Base-by-base conservation (phyloP, 1,284 basidiomycete genomes). In the Apiotrichum laibachii region DNA sequence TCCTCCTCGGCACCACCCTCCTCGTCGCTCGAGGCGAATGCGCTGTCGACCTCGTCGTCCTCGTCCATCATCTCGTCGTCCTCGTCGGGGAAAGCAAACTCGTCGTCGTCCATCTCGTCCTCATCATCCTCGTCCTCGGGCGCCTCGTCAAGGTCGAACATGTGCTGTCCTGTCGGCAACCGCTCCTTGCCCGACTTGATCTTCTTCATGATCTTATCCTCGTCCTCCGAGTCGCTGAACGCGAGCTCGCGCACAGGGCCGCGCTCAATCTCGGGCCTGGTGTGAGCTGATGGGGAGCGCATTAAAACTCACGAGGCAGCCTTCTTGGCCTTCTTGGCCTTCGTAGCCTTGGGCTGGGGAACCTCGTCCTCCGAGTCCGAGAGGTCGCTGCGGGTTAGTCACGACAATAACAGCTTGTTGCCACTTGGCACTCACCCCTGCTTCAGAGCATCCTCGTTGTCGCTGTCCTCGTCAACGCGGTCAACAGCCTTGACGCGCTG, bases 171-270 rank as follows among this genome's bases (percentile, higher is more conserved):
- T 13, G 71, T 55, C 3, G 77, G 78, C 22, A 75, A 61, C 19
- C 60, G 59, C 63, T 78, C 76, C 45, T 72, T 69, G 53, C 68
- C 72, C 53, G 49, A 71, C 69, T 69, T 63, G 66, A 49, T 78
- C 76, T 31, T 81, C 5, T 84, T 76, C 8, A 49, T 78, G 76
- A 33, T 81, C 5, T 84, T 75, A 8, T 72, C 70, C 31, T 80
- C 86, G 15, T 84, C 85, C 63, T 89, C 87, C 4, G 85, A 86
- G 61, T 79, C 77, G 2, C 72, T 73, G 64, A 81, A 80, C 40
- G 88, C 85, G 53, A 91, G 84, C 69, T 89, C 85, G 75, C 88
- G 84, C 3, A 70, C 72, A 15, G 72, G 73, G 56, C 70, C 66
- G 57, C 70, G 66, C 56, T 68, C 85, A 71, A 60, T 47, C 26